phyloP scores from a whole-genome alignment of 2,329 filamentous ascomycete genomes.

The Colletotrichum sp. region DNA sequence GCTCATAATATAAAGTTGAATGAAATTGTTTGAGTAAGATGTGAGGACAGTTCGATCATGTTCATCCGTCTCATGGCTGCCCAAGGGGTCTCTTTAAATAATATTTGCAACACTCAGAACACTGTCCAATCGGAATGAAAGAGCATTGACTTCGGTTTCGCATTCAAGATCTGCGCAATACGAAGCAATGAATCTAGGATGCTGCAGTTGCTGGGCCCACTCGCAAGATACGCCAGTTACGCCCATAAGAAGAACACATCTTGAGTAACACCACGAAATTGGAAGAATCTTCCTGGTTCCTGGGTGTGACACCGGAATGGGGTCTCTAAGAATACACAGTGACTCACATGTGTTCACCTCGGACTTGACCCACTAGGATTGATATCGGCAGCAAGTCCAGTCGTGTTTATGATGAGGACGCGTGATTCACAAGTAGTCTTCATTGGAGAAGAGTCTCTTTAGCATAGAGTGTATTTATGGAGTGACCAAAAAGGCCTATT shows the following conservation, averaged over 20 bases:
- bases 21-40: not conserved
- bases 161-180: not conserved
- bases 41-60: not conserved
- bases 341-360: not conserved
- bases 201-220: not conserved
- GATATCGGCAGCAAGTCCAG: not conserved
- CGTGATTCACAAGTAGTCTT: not conserved
- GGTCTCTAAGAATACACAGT: not conserved
- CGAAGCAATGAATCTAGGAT: not conserved
- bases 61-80: not conserved
- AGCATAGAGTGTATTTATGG: not conserved
- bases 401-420: not conserved
- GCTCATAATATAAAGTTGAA: not conserved
- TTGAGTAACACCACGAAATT: not conserved
- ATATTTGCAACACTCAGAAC: no score
- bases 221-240: not conserved
- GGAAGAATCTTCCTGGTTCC: not conserved
- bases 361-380: not conserved
- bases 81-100: no score
- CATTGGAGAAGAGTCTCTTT: not conserved
- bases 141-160: not conserved
- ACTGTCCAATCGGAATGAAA: not conserved
- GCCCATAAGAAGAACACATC: not conserved
- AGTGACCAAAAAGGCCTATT: not conserved
- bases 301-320: not conserved